phyloP scores from a whole-genome alignment of 2,329 filamentous ascomycete genomes.

The Chaetomiaceae sp. region DNA sequence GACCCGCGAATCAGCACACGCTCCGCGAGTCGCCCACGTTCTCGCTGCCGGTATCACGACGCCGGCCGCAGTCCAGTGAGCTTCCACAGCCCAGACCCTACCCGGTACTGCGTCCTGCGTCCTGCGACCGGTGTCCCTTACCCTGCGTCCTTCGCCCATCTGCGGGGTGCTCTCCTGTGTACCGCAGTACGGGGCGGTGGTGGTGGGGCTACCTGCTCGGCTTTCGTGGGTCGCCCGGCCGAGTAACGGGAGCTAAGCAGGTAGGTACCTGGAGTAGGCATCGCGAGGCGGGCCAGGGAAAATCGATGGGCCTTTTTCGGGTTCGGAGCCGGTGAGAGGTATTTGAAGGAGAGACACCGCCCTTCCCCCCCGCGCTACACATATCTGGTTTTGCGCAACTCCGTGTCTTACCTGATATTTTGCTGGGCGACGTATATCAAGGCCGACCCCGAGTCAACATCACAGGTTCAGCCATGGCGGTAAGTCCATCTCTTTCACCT shows the following conservation, averaged over 20 bases:
- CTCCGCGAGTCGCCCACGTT: not conserved
- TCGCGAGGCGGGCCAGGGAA: not conserved
- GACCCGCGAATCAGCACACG: conserved; percentile 5
- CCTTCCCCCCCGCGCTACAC: not conserved
- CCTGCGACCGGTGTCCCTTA: too few species aligned
- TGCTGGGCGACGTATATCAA: too few species aligned
- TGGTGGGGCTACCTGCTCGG: not conserved
- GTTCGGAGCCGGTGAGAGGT: conserved; percentile 4
- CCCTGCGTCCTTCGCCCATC: too few species aligned
- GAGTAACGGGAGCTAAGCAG: not conserved
- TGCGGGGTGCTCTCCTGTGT: too few species aligned
- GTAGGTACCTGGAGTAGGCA: too few species aligned
- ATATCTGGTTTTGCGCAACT: too few species aligned
- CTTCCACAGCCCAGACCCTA: too few species aligned
- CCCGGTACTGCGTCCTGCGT: too few species aligned
- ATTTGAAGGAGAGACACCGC: conserved; percentile 10
- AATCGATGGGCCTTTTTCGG: not conserved
- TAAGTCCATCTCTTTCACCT: conserved; percentile 8
- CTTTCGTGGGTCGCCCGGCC: not conserved
- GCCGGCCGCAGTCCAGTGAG: conserved; percentile 3
- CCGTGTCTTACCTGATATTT: too few species aligned
- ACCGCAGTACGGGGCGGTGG: too few species aligned
- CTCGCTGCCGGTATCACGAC: conserved; percentile 7
- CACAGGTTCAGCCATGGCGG: conserved; percentile 15
- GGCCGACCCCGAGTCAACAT: too few species aligned